phyloP scores from a whole-genome alignment of 805 yeast species.

The Pichia cabralensis region DNA sequence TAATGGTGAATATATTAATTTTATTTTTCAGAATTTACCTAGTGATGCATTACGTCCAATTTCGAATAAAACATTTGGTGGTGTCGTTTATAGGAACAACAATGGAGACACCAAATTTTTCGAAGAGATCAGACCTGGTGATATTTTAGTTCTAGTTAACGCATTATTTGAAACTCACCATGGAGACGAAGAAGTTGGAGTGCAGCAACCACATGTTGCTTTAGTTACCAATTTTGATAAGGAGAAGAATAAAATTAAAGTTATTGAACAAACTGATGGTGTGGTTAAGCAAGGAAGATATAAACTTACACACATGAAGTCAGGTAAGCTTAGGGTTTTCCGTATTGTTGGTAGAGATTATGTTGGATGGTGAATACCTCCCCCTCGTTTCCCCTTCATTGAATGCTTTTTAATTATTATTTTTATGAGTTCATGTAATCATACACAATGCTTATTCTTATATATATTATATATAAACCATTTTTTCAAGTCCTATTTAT shows the following conservation, averaged over 20 bases:
- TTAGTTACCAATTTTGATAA: constrained; percentile 68
- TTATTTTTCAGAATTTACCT: constrained; percentile 29
- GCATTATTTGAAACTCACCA: constrained; percentile 66
- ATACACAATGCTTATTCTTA: too few relatives aligned
- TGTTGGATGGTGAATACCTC: constrained; percentile 50
- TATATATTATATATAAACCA: too few relatives aligned
- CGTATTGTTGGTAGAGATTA: constrained; percentile 66
- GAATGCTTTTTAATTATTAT: not conserved
- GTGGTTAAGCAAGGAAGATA: constrained; percentile 55
- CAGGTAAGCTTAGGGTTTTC: constrained; percentile 73
- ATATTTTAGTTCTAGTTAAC: constrained; percentile 63
- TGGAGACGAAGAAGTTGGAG: constrained; percentile 46
- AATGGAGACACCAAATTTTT: constrained; percentile 38
- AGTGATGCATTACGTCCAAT: constrained; percentile 32
- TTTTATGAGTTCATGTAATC: not conserved
- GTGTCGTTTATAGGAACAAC: constrained; percentile 50
- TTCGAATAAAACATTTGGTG: constrained; percentile 66
- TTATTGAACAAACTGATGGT: constrained; percentile 42
- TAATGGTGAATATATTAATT: constrained; percentile 25
- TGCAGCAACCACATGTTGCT: constrained; percentile 41
- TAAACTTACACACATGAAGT: constrained; percentile 59
- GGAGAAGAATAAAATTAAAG: constrained; percentile 59
- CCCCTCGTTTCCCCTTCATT: not conserved
- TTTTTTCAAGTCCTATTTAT: too few relatives aligned
- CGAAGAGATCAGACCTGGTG: constrained; percentile 74